A percentile compares a stretch with the other conserved stretches of the same genome.
Conservation (phyloP, 1,139 yeast species). For the Saccharomyces hybrid region DNA sequence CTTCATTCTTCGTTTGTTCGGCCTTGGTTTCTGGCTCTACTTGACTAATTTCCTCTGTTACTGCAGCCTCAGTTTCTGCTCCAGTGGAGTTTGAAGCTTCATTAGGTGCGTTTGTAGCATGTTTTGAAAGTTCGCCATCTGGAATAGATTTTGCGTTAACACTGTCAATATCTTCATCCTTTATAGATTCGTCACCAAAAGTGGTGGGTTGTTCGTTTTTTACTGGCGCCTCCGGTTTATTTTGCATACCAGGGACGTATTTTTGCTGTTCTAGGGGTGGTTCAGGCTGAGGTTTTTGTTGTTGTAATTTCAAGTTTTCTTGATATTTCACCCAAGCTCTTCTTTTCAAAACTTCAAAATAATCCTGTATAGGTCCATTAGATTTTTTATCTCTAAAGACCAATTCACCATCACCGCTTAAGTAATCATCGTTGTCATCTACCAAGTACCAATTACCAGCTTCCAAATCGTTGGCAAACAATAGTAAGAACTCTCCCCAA, state of each 20-base stretch:
- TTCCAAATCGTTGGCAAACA: slow-evolving; percentile 79
- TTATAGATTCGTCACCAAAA: slow-evolving; percentile 11
- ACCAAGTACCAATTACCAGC: slow-evolving; percentile 63
- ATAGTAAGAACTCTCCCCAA: slow-evolving; percentile 77
- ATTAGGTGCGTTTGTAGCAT: slow-evolving; percentile 9
- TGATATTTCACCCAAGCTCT: slow-evolving; percentile 32
- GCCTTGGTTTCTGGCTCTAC: slow-evolving; percentile 1
- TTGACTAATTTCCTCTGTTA: slow-evolving; percentile 7
- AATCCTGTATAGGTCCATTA: slow-evolving; percentile 44
- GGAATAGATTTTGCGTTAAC: neutral
- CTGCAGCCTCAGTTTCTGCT: slow-evolving; percentile 3
- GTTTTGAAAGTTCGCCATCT: slow-evolving; percentile 11
- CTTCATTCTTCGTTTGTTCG: slow-evolving; percentile 6
- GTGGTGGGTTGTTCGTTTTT: neutral
- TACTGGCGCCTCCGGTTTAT: neutral
- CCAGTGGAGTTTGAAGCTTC: neutral
- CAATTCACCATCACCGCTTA: slow-evolving; percentile 67
- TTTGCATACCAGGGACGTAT: neutral
- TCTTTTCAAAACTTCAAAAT: slow-evolving; percentile 54
- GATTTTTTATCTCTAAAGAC: slow-evolving; percentile 49
- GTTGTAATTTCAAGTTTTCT: slow-evolving; percentile 5
- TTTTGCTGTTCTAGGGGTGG: neutral
- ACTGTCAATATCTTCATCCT: slow-evolving; percentile 5
- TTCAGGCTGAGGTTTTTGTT: neutral
- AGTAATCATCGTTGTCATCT: slow-evolving; percentile 46